Conservation (phyloP, 768 basidiomycete genomes). For the Agaricus sinodeliciosus region DNA sequence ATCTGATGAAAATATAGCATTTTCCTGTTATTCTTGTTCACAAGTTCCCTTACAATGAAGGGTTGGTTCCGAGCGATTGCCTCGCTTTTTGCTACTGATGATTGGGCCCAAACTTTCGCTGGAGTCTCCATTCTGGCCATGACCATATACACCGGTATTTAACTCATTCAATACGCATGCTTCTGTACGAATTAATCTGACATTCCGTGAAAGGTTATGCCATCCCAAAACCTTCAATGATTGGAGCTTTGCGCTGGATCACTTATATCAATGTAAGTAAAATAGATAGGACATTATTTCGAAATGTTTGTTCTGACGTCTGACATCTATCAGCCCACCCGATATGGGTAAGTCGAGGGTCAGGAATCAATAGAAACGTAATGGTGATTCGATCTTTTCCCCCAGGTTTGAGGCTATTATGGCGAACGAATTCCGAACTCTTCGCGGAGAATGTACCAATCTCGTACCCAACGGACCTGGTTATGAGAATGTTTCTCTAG, state of each 20-base stretch:
- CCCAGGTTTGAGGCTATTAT: constrained; percentile 72
- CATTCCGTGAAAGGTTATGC: constrained; percentile 15
- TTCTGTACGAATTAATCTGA: constrained; percentile 1
- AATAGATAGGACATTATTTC: too few relatives aligned
- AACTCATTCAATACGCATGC: background rate
- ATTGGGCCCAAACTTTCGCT: constrained; percentile 57
- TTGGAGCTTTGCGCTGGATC: constrained; percentile 64
- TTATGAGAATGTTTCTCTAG: constrained; percentile 48
- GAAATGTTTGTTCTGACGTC: constrained; percentile 5
- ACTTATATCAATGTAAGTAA: constrained; percentile 50
- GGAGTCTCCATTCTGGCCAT: constrained; percentile 30
- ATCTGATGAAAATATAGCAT: constrained; percentile 28
- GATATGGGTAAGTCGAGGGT: constrained; percentile 15
- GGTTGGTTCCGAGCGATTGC: constrained; percentile 71
- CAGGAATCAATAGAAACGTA: constrained; percentile 14
- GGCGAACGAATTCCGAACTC: constrained; percentile 75
- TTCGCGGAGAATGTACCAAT: constrained; percentile 51
- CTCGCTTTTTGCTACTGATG: constrained; percentile 51
- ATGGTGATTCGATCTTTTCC: constrained; percentile 44
- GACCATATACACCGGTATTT: constrained; percentile 24
- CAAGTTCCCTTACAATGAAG: constrained; percentile 61
- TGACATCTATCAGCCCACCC: constrained; percentile 9
- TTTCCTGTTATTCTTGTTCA: constrained; percentile 51
- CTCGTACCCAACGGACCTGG: constrained; percentile 58
- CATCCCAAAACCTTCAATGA: constrained; percentile 59